These are phyloP conservation scores for Tremella yokohamensis DNA, from an alignment of 768 basidiomycete species.

Conservation along the genomic window DNA sequence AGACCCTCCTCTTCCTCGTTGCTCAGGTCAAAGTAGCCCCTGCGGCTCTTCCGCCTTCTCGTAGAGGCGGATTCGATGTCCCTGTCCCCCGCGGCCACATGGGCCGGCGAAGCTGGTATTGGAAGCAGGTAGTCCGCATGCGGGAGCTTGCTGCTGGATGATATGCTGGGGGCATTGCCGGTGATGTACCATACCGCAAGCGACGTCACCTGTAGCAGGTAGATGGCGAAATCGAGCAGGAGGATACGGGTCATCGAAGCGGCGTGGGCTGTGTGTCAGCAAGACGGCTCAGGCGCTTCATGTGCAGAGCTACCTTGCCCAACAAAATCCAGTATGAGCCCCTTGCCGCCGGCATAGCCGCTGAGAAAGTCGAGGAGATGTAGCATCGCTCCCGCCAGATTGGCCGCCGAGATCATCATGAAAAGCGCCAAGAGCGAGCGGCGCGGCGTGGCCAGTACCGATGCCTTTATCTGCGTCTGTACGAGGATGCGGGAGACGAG, in stretches of 20 bases:
- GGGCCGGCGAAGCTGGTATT: too few species aligned
- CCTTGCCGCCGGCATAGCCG: constrained; percentile 27
- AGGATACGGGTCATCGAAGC: constrained; percentile 35
- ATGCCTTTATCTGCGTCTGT: constrained; percentile 30
- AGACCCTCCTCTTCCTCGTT: background rate
- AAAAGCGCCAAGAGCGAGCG: constrained; percentile 26
- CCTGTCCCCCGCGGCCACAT: constrained; percentile 3
- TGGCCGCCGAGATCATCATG: constrained; percentile 28
- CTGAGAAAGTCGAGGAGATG: constrained; percentile 34
- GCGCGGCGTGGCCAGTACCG: constrained; percentile 8
- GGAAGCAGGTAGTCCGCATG: constrained; percentile 39
- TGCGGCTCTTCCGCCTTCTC: constrained; percentile 1
- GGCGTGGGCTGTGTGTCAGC: constrained; percentile 18
- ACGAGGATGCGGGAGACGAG: constrained; percentile 30
- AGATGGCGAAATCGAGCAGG: constrained; percentile 32
- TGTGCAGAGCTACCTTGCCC: constrained; percentile 33
- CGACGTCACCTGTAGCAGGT: constrained; percentile 25
- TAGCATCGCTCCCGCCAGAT: constrained; percentile 23
- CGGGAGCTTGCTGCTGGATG: constrained; percentile 20
- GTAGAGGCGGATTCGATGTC: constrained; percentile 16
- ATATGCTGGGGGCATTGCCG: constrained; percentile 17
- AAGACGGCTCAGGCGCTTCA: background rate
- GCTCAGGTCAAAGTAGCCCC: background rate
- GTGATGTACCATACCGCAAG: constrained; percentile 36
- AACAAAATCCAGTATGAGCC: constrained; percentile 39